Evolutionary conservation across 1,284 basidiomycete genomes (phyloP), one percentile per base, ranked within the genome.

Genomic region (Cryptococcus sp.): DNA sequence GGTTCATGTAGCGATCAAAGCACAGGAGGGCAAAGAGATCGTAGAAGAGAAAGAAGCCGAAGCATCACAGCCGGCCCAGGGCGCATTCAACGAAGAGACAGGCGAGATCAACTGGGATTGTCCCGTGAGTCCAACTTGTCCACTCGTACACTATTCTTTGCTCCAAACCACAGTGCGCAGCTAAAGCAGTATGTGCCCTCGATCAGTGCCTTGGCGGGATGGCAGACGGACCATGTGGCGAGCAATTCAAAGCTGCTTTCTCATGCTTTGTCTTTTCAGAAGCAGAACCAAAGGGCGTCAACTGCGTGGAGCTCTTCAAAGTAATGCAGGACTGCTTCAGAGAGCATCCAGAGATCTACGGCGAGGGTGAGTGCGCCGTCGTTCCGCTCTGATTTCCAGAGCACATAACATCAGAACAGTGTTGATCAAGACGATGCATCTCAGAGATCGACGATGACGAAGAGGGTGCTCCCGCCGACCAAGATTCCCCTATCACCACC

Each of bases 101-200:
- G 95, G 95, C 50, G 92, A 96, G 82, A 95, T 97, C 73, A 97
- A 97, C 81, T 97, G 93, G 93, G 93, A 95, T 76, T 97, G 93
- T 75, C 91, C 93, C 1, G 77, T 79, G 51, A 59, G 77, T 73
- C 10, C 48, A 5, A 16, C 29, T 22, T 25, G 20, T 51, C n/a
- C n/a, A 22, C 44, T 29, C 26, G 23, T 19, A 10, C 26, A 4
- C 26, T 29, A 4, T 10, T 29, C 26, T 29, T 10, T 4, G 26
- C 26, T 29, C 10, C 26, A 29, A 29, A 4, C 10, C 26, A 29
- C 4, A 29, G 26, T 29, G 5, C 26, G 4, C 26, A 29, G 26
- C 26, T 29, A 10, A 29, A 29, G 26, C 26, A 29, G 26, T 29
- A 29, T 29, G 26, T 10, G 5, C 26, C 13, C 29, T 34, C 29